Evolutionary conservation across 257 asterid genomes (phyloP), one percentile per base, ranked within the genome.

Genomic region (Nicotiana attenuata): DNA sequence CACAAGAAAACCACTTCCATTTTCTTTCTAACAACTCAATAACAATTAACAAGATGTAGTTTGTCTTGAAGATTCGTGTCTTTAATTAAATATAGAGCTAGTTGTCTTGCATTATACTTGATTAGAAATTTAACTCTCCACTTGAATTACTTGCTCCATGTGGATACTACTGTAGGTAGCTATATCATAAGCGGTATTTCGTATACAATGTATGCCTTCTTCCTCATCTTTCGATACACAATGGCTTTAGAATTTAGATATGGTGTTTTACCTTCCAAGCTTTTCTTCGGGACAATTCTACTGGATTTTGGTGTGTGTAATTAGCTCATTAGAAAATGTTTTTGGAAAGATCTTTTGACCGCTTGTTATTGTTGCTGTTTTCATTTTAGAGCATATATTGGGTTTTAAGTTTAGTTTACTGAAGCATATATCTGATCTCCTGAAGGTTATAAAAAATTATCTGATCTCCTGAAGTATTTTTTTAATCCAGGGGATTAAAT

Each of bases 401-500:
- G 38, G 16, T 15, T 14, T 28, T 14, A 6, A 50, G 26, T 50
- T 75, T 24, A 50, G 61, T 50, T 15, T 47, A 9, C 61, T 73
- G 79, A 47, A 73, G 79, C 79, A 22, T 24, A 47, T 45, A 33
- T 73, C 22, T 47, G 61, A 24, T 75, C 13, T 50, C 63, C 45
- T 50, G 26, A 75, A 50, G 60, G n/a, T n/a, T n/a, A n/a, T n/a
- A n/a, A n/a, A n/a, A n/a, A n/a, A n/a, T n/a, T 45, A 33, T 73
- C 22, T 47, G 61, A 24, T 75, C 13, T 50, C 63, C 45, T 50
- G 26, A 75, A 50, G 60, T 76, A 4, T 83, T 82, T 20, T 82
- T 20, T 66, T 50, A 55, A 59, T 89, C 84, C 97, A 96, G 99
- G 93, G 94, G 97, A 81, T 87, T 96, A 89, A 96, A 94, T 85